phyloP scores from a whole-genome alignment of 1,139 yeast species.

The Nakaseomyces kungkrabaensis region DNA sequence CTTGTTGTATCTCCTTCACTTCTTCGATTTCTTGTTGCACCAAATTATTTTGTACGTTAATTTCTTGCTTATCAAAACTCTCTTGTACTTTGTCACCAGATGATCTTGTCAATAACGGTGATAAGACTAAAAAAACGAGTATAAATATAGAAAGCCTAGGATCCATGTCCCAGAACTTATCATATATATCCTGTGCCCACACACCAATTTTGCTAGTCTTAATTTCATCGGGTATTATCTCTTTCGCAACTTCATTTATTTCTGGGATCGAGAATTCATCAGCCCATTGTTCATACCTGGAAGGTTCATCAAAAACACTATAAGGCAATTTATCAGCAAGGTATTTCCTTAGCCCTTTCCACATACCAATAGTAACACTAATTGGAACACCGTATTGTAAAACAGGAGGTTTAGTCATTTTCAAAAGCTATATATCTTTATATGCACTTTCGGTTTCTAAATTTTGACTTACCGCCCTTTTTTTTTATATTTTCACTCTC shows the following conservation, averaged over 20 bases:
- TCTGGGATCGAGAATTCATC: not conserved
- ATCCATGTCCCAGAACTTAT: conserved; percentile 1
- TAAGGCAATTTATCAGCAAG: not conserved
- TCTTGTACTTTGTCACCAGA: not conserved
- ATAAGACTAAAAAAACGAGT: not conserved
- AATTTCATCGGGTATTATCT: not conserved
- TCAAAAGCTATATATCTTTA: not conserved
- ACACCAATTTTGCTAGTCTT: not conserved
- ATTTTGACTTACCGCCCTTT: no score
- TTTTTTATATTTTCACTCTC: no score
- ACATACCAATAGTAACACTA: conserved; percentile 1
- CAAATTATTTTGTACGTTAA: no score
- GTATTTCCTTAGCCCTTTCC: conserved; percentile 1
- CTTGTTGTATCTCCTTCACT: not conserved
- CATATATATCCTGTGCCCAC: not conserved
- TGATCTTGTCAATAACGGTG: not conserved
- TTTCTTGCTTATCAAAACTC: not conserved
- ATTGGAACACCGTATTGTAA: conserved; percentile 1
- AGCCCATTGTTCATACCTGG: not conserved
- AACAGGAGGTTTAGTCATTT: conserved; percentile 2
- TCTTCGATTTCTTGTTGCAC: not conserved
- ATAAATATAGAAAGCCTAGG: not conserved
- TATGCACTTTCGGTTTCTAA: not conserved
- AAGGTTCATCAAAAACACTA: not conserved
- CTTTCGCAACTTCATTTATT: not conserved